These are phyloP conservation scores for Sinapis alba DNA, from an alignment of 441 rosid species.

Conservation along the genomic window DNA sequence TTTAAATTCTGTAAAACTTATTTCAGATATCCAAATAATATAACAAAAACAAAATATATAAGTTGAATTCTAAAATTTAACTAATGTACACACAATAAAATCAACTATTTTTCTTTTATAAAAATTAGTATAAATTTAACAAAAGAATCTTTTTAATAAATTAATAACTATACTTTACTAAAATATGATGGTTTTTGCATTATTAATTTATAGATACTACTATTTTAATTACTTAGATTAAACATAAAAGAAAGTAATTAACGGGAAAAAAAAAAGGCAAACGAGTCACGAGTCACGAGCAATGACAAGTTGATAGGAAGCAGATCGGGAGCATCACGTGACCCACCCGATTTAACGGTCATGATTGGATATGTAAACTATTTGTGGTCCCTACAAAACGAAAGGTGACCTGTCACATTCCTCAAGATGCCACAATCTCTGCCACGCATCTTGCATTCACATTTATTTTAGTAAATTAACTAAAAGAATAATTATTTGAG, in stretches of 20 bases:
- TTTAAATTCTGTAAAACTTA: no score
- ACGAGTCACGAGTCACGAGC: conserved; percentile 21
- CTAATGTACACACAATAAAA: no score
- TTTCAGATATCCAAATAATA: no score
- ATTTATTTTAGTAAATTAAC: background rate
- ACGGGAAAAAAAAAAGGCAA: background rate
- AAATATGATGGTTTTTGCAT: no score
- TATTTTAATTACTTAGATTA: conserved; percentile 3
- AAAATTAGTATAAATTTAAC: no score
- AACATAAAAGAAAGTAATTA: background rate
- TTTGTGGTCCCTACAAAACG: conserved; percentile 35
- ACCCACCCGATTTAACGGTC: conserved; percentile 59
- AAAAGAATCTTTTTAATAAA: no score
- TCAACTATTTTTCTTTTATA: no score
- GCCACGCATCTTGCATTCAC: conserved; percentile 34
- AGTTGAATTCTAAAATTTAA: no score
- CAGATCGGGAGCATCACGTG: conserved; percentile 62
- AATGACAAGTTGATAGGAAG: conserved; percentile 50
- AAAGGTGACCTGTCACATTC: conserved; percentile 30
- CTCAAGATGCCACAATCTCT: conserved; percentile 42
- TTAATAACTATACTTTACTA: no score
- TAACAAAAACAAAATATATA: no score
- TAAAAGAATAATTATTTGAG: background rate
- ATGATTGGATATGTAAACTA: conserved; percentile 41
- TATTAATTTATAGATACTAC: no score